These are phyloP conservation scores for Huntiella omanensis DNA, from an alignment of 2,329 filamentous ascomycete genomes.

Conservation along the genomic window DNA sequence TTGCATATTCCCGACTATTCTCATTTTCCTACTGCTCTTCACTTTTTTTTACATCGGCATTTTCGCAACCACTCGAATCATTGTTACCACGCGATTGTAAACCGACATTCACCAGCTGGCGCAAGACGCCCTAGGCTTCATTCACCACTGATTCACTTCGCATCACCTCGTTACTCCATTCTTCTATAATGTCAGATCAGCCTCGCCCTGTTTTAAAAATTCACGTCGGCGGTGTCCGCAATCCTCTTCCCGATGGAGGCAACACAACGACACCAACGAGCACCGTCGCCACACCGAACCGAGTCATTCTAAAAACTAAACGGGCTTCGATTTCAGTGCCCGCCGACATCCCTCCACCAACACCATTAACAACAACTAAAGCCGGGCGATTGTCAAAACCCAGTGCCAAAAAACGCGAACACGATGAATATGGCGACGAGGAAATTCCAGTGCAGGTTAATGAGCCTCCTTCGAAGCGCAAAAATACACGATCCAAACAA, in stretches of 20 bases:
- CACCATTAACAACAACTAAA: conserved; percentile 32
- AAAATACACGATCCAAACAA: conserved; percentile 15
- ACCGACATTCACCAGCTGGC: not conserved
- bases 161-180: not conserved
- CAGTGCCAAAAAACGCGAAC: conserved; percentile 42
- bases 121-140: not conserved
- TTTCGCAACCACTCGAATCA: too few species aligned
- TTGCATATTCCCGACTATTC: too few species aligned
- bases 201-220: conserved; percentile 16
- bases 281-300: conserved; percentile 10
- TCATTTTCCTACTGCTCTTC: too few species aligned
- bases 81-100: too few species aligned
- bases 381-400: conserved; percentile 41
- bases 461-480: conserved; percentile 24
- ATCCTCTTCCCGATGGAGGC: conserved; percentile 11
- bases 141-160: not conserved
- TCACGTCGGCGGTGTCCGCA: conserved; percentile 11
- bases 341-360: conserved; percentile 13
- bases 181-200: conserved; percentile 8
- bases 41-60: too few species aligned
- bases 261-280: conserved; percentile 12
- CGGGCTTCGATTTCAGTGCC: conserved; percentile 22
- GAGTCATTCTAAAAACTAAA: conserved; percentile 24
- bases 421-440: conserved; percentile 34
- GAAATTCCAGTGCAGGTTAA: conserved; percentile 21